Percentiles rank a stretch among this genome's conserved stretches.
Conservation (phyloP, 352 stramenopile species). For the Globisporangium echinulatum region DNA sequence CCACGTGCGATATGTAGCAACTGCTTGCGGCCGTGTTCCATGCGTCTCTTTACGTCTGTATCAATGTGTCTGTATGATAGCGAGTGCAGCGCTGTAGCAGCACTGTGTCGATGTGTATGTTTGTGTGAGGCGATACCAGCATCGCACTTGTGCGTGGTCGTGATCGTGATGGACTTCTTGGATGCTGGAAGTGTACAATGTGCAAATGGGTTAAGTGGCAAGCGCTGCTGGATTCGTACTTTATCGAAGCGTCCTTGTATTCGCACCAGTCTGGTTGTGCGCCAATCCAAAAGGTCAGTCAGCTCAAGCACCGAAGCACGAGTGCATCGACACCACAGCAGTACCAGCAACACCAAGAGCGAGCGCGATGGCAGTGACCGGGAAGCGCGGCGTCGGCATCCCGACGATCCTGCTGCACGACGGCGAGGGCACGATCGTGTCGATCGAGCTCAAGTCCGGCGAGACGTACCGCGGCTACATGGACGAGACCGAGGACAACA, state of each 20-base stretch:
- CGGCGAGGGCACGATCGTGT: conserved; percentile 83
- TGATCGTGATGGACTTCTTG: too few species aligned
- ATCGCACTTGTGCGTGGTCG: too few species aligned
- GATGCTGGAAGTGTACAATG: too few species aligned
- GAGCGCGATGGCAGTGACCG: conserved; percentile 64
- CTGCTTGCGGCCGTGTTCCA: neutral
- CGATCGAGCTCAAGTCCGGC: conserved; percentile 82
- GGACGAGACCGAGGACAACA: conserved; percentile 87
- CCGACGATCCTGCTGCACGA: conserved; percentile 84
- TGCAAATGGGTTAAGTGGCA: too few species aligned
- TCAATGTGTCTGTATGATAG: too few species aligned
- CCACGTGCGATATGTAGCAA: conserved; percentile 17
- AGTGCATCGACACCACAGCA: neutral
- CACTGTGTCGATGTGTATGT: neutral
- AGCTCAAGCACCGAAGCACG: neutral
- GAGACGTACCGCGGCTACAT: conserved; percentile 82
- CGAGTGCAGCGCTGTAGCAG: too few species aligned
- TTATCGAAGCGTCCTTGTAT: too few species aligned
- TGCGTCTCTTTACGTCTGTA: too few species aligned
- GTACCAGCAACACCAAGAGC: neutral
- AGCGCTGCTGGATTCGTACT: too few species aligned
- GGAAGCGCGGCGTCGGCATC: conserved; percentile 80
- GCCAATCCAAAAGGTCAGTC: conserved; percentile 1
- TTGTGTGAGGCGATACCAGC: neutral
- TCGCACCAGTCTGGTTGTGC: too few species aligned